These are phyloP conservation scores for Eucalyptus erythrocorys DNA, from an alignment of 345 rosid species.

Conservation along the genomic window DNA sequence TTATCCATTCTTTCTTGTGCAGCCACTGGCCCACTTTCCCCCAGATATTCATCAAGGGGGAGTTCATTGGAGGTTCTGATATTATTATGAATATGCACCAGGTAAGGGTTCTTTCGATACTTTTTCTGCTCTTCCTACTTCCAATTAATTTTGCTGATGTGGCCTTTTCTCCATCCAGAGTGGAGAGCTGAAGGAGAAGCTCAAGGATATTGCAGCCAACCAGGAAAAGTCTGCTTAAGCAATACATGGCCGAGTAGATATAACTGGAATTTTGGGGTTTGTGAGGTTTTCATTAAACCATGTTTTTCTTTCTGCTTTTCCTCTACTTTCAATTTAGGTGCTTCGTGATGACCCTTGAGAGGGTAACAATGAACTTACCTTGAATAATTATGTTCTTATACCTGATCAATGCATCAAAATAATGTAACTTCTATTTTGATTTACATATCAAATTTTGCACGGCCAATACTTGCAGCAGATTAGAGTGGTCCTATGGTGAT, in stretches of 20 bases:
- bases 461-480: neutral
- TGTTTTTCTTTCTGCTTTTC: neutral
- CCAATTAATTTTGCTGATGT: neutral
- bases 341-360: neutral
- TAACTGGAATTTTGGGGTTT: neutral
- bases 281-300: neutral
- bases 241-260: neutral
- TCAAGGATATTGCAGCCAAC: slow-evolving; percentile 30
- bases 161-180: slow-evolving; percentile 15
- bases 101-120: slow-evolving; percentile 16
- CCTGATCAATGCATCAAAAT: neutral
- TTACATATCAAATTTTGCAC: neutral
- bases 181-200: slow-evolving; percentile 83
- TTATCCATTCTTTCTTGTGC: neutral
- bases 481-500: neutral
- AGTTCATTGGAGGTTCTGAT: slow-evolving; percentile 91
- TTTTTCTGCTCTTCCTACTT: neutral
- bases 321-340: neutral
- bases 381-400: neutral
- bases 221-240: neutral
- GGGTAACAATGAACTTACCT: neutral
- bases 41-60: slow-evolving; percentile 80
- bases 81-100: slow-evolving; percentile 79
- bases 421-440: neutral
- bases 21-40: slow-evolving; percentile 98